Percentiles rank a stretch among this genome's conserved stretches.
These are phyloP conservation scores for Colletotrichum lini DNA, from an alignment of 2,329 filamentous ascomycete genomes.

Conservation along the genomic window DNA sequence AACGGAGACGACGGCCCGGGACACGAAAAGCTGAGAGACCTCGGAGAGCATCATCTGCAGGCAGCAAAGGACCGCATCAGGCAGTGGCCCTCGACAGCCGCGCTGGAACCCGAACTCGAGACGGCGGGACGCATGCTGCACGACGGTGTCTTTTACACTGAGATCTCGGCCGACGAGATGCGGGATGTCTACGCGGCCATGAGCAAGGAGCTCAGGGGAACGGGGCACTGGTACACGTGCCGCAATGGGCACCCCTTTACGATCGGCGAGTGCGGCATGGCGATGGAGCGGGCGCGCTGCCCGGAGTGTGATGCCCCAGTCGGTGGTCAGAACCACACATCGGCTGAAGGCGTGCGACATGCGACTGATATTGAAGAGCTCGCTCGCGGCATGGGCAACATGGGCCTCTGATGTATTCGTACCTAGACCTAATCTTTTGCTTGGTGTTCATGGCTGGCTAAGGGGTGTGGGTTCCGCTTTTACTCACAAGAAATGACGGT, in stretches of 20 bases:
- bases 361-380: conserved; percentile 64
- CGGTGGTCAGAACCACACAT: conserved; percentile 67
- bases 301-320: conserved; percentile 73
- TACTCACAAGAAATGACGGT: no score
- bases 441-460: no score
- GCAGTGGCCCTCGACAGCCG: conserved; percentile 47
- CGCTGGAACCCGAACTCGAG: conserved; percentile 61
- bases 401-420: conserved; percentile 12
- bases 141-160: conserved; percentile 60
- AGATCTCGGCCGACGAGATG: conserved; percentile 66
- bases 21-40: neutral
- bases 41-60: conserved; percentile 42
- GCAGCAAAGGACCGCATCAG: conserved; percentile 44
- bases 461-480: no score
- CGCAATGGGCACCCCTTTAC: conserved; percentile 72
- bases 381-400: neutral
- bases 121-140: conserved; percentile 61
- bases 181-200: conserved; percentile 66
- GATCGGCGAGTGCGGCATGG: conserved; percentile 76
- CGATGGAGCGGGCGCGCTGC: conserved; percentile 73
- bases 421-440: no score
- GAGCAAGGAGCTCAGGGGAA: conserved; percentile 63
- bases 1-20: neutral
- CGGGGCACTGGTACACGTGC: conserved; percentile 75
- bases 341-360: conserved; percentile 65